Evolutionary conservation across 192 early-diverging fungal genomes (phyloP).

Genomic region (Entomortierella beljakovae): DNA sequence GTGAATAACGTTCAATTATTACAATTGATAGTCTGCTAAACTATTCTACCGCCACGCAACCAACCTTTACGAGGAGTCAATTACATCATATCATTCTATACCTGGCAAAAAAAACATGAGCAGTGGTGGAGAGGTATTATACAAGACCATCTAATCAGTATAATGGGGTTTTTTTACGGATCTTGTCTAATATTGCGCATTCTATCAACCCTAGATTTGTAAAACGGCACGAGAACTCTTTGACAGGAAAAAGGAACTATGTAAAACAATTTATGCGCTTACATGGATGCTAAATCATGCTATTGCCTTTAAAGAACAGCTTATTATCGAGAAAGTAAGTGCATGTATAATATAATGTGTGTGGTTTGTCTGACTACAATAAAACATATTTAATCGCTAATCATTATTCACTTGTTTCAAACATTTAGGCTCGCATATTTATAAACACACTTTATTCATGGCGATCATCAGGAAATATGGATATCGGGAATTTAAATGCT

Average conservation of each 20-base stretch:
- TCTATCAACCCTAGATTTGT: background rate
- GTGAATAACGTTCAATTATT: too few species aligned
- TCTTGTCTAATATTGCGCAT: background rate
- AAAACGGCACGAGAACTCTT: conserved; percentile 19
- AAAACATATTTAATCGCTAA: too few species aligned
- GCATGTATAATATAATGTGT: background rate
- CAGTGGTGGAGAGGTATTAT: conserved; percentile 23
- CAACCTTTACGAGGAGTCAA: conserved; percentile 27
- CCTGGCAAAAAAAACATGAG: conserved; percentile 31
- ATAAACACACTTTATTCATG: conserved; percentile 24
- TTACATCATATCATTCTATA: conserved; percentile 31
- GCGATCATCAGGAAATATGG: conserved; percentile 12
- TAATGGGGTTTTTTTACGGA: background rate
- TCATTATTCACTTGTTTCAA: background rate
- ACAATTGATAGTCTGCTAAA: conserved; percentile 48
- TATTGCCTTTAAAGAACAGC: conserved; percentile 36
- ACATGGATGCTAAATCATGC: conserved; percentile 39
- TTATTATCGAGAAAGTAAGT: conserved; percentile 39
- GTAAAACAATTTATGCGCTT: conserved; percentile 43
- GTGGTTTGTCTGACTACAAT: background rate
- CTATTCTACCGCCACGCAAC: conserved; percentile 44
- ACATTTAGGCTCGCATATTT: conserved; percentile 30
- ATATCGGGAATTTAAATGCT: conserved; percentile 5
- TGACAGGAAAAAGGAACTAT: conserved; percentile 40
- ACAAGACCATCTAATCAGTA: background rate